A percentile compares a stretch with the other conserved stretches of the same genome.
Evolutionary conservation across 2,329 filamentous ascomycete genomes (phyloP).

Genomic region (Colletotrichum shisoi): DNA sequence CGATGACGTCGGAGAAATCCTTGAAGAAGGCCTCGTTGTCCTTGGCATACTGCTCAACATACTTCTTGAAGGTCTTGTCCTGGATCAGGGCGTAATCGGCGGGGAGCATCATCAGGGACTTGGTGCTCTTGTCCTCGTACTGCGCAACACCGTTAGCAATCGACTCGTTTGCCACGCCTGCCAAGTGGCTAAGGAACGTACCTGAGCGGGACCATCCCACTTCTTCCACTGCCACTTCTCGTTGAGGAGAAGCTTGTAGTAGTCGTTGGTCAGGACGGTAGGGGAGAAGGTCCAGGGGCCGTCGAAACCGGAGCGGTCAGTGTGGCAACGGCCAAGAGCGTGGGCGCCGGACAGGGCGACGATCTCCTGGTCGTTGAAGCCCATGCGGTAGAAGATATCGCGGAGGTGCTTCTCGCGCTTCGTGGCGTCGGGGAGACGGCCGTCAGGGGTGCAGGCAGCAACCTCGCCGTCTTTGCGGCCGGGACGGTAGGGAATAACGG

Average conservation of each 20-base stretch:
- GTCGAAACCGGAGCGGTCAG: constrained; percentile 84
- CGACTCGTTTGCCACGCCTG: not conserved
- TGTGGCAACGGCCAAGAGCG: constrained; percentile 88
- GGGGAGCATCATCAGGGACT: constrained; percentile 96
- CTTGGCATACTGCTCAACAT: constrained; percentile 87
- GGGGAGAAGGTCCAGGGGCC: constrained; percentile 94
- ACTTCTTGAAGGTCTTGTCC: constrained; percentile 84
- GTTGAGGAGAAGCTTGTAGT: constrained; percentile 83
- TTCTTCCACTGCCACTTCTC: constrained; percentile 94
- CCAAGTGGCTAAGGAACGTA: constrained; percentile 42
- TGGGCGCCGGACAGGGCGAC: constrained; percentile 88
- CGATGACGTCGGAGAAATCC: constrained; percentile 81
- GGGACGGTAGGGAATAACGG: constrained; percentile 84
- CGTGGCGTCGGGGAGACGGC: constrained; percentile 80
- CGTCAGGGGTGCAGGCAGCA: constrained; percentile 89
- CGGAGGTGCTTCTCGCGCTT: constrained; percentile 84
- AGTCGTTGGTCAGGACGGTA: constrained; percentile 93
- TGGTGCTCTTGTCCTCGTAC: constrained; percentile 86
- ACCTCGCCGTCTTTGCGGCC: constrained; percentile 83
- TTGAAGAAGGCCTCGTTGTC: constrained; percentile 92
- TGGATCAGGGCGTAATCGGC: constrained; percentile 86
- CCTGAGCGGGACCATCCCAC: constrained; percentile 87
- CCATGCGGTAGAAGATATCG: constrained; percentile 95
- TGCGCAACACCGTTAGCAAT: constrained; percentile 48
- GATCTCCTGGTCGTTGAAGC: constrained; percentile 96